Evolutionary conservation across 495 filamentous ascomycete species (phyloP).

Genomic region (Penicillium alfredii): DNA sequence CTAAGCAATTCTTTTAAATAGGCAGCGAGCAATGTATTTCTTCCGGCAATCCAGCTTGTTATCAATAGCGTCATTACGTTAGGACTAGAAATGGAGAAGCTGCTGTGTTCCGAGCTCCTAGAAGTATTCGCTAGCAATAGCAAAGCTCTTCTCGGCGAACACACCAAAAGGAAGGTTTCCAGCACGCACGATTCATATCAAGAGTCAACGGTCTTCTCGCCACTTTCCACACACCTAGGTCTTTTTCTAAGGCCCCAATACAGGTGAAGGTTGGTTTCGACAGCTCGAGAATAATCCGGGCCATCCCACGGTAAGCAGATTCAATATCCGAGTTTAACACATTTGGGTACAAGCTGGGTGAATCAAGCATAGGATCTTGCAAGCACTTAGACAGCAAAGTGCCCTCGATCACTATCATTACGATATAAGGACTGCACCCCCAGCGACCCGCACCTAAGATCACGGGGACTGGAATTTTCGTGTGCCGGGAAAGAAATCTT

Average conservation of each 20-base stretch:
- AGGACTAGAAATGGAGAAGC: slow-evolving; percentile 31
- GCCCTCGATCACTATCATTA: slow-evolving; percentile 34
- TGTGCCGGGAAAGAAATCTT: slow-evolving; percentile 21
- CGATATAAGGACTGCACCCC: slow-evolving; percentile 36
- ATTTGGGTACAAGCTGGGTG: slow-evolving; percentile 19
- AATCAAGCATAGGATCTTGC: no score
- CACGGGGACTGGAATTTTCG: slow-evolving; percentile 24
- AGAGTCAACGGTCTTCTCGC: slow-evolving; percentile 13
- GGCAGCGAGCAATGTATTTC: slow-evolving; percentile 35
- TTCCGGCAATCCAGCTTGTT: slow-evolving; percentile 32
- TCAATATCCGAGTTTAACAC: slow-evolving; percentile 20
- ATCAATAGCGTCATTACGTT: slow-evolving; percentile 33
- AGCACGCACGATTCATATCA: slow-evolving; percentile 20
- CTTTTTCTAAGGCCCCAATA: slow-evolving; percentile 24
- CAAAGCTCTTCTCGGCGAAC: slow-evolving; percentile 10
- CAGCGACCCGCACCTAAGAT: slow-evolving; percentile 17
- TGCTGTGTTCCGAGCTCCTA: slow-evolving; percentile 35
- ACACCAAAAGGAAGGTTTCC: slow-evolving; percentile 4
- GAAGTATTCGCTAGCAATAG: slow-evolving; percentile 33
- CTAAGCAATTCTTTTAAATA: slow-evolving; percentile 24
- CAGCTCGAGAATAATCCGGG: slow-evolving; percentile 28
- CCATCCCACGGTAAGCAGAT: slow-evolving; percentile 23
- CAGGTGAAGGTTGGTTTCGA: slow-evolving; percentile 20
- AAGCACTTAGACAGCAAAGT: slow-evolving; percentile 5
- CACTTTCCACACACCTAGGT: slow-evolving; percentile 5